Conservation (phyloP, 1,284 basidiomycete genomes). For the Puccinia triticina region DNA sequence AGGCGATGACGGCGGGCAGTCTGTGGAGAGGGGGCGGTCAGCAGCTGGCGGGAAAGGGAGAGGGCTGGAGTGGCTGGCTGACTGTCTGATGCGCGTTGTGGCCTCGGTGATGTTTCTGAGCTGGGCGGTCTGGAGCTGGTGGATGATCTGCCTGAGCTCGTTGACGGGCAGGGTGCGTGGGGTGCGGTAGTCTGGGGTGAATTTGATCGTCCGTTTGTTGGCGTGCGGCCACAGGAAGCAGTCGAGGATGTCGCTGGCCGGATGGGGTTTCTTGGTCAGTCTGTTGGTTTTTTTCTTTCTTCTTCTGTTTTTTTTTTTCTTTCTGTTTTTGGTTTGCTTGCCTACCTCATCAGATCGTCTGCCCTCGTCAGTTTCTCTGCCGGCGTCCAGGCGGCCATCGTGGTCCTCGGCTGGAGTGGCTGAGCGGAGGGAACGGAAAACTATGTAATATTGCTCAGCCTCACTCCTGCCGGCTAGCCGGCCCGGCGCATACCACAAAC, state of each 20-base stretch:
- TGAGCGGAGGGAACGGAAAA: too few relatives aligned
- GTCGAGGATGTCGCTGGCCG: slow-evolving; percentile 33
- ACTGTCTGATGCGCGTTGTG: slow-evolving; percentile 30
- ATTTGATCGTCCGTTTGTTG: slow-evolving; percentile 37
- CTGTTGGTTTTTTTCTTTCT: too few relatives aligned
- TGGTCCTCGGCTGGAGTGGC: too few relatives aligned
- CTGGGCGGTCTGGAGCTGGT: slow-evolving; percentile 30
- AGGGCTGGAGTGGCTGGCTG: neutral
- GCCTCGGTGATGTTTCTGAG: slow-evolving; percentile 39
- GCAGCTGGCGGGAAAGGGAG: neutral
- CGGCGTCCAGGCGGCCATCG: slow-evolving; percentile 22
- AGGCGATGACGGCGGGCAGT: slow-evolving; percentile 23
- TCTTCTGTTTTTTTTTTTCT: too few relatives aligned
- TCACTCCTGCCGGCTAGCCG: too few relatives aligned
- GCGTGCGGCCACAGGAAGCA: slow-evolving; percentile 34
- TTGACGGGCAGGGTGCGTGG: slow-evolving; percentile 22
- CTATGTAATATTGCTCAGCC: too few relatives aligned
- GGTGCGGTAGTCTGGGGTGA: slow-evolving; percentile 34
- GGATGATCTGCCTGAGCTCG: slow-evolving; percentile 37
- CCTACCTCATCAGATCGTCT: slow-evolving; percentile 46
- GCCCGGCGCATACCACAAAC: too few relatives aligned
- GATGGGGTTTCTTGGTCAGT: neutral
- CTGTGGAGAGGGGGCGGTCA: neutral
- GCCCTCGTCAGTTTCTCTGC: slow-evolving; percentile 43
- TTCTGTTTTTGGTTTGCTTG: too few relatives aligned